Evolutionary conservation across 2,329 filamentous ascomycete genomes (phyloP), one percentile per base, ranked within the genome.

Genomic region (Xylaria sp.): DNA sequence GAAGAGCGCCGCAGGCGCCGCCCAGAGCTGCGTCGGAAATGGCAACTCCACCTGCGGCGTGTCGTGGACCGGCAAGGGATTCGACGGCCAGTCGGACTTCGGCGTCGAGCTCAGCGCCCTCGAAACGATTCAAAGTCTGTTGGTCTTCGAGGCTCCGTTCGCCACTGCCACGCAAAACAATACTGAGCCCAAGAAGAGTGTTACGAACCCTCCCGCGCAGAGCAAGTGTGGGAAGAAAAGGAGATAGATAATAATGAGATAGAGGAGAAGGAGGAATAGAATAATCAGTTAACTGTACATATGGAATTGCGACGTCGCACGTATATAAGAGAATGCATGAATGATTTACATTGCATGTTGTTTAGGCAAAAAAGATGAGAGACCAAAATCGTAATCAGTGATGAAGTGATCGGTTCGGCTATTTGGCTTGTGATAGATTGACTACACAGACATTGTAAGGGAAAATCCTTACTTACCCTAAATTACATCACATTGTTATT

Each of bases 81-180:
- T 83, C 71, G 86, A 87, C 74, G 83, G 82, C 37, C 84, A 84
- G 25, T 81, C 80, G 27, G 84, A 86, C 60, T 84, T 87, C 67
- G 86, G 87, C 54, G 83, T 88, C 77, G 84, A 88, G 76, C 84
- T 89, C 78, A 85, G 83, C 70, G 86, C 85, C 0, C 79, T 88
- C 48, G 82, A 83, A 42, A 81, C 86, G 16, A 82, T 89, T 50
- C 83, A 84, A 61, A 71, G 70, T 18, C 27, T 72, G 29, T 27
- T 73, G 13, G 71, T 64, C 35, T 66, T 72, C 61, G 53, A 72
- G 13, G 71, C 62, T 12, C 48, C 63, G 9, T 60, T 68, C 18
- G 50, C 48, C 9, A 40, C 59, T 23, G 48, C 53, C 27, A 21
- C 29, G n/a, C 47, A 37, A 23, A 51, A 35, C 44, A 4, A 25